A percentile compares a stretch with the other conserved stretches of the same genome.
phyloP scores from a whole-genome alignment of 2,329 filamentous ascomycete genomes.

The Pseudogymnoascus sp. region DNA sequence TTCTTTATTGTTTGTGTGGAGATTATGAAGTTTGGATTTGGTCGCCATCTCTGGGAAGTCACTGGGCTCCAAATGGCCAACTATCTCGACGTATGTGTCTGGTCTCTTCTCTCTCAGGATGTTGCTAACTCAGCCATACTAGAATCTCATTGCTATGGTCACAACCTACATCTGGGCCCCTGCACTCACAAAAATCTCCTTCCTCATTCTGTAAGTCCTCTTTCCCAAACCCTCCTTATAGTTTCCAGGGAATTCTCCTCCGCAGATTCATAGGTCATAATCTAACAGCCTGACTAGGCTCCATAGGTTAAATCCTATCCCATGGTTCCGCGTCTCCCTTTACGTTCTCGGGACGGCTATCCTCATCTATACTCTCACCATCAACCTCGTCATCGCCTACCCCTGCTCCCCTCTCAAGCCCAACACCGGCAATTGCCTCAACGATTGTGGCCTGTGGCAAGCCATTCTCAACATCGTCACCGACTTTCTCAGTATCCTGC shows the following conservation, averaged over 20 bases:
- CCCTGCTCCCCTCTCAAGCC: slow-evolving; percentile 1
- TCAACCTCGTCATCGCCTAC: slow-evolving; percentile 1
- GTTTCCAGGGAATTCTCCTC: background rate
- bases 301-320: slow-evolving; percentile 2
- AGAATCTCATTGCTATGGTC: slow-evolving; percentile 3
- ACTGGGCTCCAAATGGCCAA: background rate
- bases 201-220: background rate
- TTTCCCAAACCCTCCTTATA: background rate
- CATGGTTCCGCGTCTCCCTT: background rate
- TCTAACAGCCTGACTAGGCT: background rate
- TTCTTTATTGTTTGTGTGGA: slow-evolving; percentile 1
- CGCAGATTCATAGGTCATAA: background rate
- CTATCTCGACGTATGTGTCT: slow-evolving; percentile 1
- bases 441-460: background rate
- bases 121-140: background rate
- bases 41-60: slow-evolving; percentile 1
- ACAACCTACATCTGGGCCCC: slow-evolving; percentile 4
- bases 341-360: background rate
- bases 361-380: slow-evolving; percentile 3
- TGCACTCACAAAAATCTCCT: slow-evolving; percentile 6
- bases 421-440: background rate
- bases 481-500: background rate
- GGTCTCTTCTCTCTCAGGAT: background rate
- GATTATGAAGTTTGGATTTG: slow-evolving; percentile 1
- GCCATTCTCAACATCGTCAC: slow-evolving; percentile 5